Evolutionary conservation across 257 asterid genomes (phyloP).

Genomic region (Solanum appendiculatum): DNA sequence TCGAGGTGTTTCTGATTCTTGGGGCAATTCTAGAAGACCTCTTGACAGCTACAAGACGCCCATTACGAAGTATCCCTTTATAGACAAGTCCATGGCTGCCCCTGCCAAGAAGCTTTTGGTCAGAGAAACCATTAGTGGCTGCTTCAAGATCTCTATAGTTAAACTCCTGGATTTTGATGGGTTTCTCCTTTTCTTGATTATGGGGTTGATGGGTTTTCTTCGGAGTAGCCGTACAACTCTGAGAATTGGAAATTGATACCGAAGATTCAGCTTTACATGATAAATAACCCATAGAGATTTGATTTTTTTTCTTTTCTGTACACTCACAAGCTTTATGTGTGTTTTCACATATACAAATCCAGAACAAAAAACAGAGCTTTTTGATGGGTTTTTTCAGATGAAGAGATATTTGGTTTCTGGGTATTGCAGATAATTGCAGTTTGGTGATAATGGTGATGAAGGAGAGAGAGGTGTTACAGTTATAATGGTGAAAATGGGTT

Average conservation of each 20-base stretch:
- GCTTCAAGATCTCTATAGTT: constrained; percentile 61
- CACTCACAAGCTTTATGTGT: background rate
- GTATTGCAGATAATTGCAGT: background rate
- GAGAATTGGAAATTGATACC: constrained; percentile 29
- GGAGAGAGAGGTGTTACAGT: background rate
- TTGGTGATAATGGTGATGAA: background rate
- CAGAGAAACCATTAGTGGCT: constrained; percentile 73
- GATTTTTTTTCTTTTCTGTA: background rate
- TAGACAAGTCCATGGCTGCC: constrained; percentile 88
- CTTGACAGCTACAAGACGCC: constrained; percentile 68
- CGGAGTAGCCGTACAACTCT: constrained; percentile 15
- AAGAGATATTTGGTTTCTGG: background rate
- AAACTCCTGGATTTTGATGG: constrained; percentile 57
- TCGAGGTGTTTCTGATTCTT: constrained; percentile 10
- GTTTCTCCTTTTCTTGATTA: constrained; percentile 18
- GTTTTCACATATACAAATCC: background rate
- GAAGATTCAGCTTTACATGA: constrained; percentile 81
- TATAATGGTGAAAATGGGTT: background rate
- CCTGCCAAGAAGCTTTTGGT: constrained; percentile 52
- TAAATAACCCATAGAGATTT: constrained; percentile 63
- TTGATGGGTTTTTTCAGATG: background rate
- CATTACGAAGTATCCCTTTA: constrained; percentile 63
- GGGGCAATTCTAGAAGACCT: constrained; percentile 42
- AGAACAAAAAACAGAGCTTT: background rate
- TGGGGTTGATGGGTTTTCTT: constrained; percentile 16